Evolutionary conservation across 2,329 filamentous ascomycete genomes (phyloP).

Genomic region (Aureobasidium sp.): DNA sequence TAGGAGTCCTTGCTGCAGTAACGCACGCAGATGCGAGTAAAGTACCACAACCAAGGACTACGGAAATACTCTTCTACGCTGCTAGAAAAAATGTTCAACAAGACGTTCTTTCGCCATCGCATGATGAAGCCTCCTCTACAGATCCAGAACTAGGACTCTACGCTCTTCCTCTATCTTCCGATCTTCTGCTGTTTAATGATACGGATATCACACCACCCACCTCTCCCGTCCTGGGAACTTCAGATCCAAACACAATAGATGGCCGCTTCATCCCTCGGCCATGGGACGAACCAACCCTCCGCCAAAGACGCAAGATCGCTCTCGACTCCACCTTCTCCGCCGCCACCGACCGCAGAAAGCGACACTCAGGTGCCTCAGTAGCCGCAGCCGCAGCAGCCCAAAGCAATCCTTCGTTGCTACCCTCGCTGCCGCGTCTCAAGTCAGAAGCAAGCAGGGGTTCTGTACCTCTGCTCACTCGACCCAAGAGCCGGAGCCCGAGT

Average conservation of each 20-base stretch:
- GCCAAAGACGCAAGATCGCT: conserved; percentile 33
- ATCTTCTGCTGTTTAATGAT: conserved; percentile 23
- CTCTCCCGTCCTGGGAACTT: conserved; percentile 17
- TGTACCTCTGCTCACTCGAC: conserved; percentile 18
- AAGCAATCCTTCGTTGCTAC: conserved; percentile 9
- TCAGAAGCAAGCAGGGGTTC: conserved; percentile 15
- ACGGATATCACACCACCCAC: conserved; percentile 17
- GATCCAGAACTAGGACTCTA: conserved; percentile 23
- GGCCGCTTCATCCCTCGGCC: conserved; percentile 18
- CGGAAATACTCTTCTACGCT: conserved; percentile 39
- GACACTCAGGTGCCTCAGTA: conserved; percentile 34
- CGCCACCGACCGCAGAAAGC: conserved; percentile 33
- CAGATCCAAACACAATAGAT: conserved; percentile 12
- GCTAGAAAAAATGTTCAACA: conserved; percentile 19
- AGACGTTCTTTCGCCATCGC: conserved; percentile 26
- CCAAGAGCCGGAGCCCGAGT: conserved; percentile 24
- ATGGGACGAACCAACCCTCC: conserved; percentile 13
- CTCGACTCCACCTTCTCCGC: conserved; percentile 38
- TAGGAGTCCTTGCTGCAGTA: conserved; percentile 31
- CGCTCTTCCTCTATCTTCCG: conserved; percentile 36
- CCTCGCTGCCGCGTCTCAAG: conserved; percentile 24
- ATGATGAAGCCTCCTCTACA: neutral
- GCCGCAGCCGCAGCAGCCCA: conserved; percentile 30
- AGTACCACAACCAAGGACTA: conserved; percentile 20
- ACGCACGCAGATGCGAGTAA: neutral